Evolutionary conservation across 2,329 filamentous ascomycete species (phyloP), one percentile per base, ranked within the genome.

Genomic region (Penicillium vulpinum): DNA sequence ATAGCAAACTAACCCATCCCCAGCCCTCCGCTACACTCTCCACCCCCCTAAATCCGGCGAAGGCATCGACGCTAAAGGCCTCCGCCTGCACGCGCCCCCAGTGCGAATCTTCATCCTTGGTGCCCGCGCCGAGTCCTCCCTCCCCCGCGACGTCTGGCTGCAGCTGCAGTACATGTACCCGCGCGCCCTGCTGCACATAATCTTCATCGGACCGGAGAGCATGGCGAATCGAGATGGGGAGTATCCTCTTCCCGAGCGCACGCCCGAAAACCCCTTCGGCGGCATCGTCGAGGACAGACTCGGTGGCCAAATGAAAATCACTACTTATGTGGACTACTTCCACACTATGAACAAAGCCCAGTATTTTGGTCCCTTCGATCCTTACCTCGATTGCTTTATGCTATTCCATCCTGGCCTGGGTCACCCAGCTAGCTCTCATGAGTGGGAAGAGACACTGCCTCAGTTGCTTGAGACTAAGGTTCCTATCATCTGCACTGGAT

Each of bases 371-470:
- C 94, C 95, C 0, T 97, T 95, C 72, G 94, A 99, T 72, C 94
- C 94, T 0, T 99, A 99, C 78, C 96, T 99, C 74, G 94, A 99
- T 80, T 94, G 90, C 75, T 96, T 99, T 71, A 87, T 99, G 69
- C 84, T 97, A 50, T 99, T 97, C 82, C 95, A 99, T 70, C 95
- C 95, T 0, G 95, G 95, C 9, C 83, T 99, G 18, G 95, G 94
- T 13, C 94, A 99, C 74, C 92, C 95, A 0, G 91, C 92, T 15
- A 93, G 89, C 70, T 90, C 90, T 51, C 90, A 96, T 68, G 94
- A 99, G 75, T 99, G 95, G 94, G 85, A 89, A 57, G 88, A 93
- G 67, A 97, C 94, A 0, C 77, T 99, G 8, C 94, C 94, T 2
- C 82, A 92, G 68, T 83, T 99, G 28, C 81, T 99, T 21, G 92